Evolutionary conservation across 2,329 filamentous ascomycete genomes (phyloP).

Genomic region (Periconia macrospinosa): DNA sequence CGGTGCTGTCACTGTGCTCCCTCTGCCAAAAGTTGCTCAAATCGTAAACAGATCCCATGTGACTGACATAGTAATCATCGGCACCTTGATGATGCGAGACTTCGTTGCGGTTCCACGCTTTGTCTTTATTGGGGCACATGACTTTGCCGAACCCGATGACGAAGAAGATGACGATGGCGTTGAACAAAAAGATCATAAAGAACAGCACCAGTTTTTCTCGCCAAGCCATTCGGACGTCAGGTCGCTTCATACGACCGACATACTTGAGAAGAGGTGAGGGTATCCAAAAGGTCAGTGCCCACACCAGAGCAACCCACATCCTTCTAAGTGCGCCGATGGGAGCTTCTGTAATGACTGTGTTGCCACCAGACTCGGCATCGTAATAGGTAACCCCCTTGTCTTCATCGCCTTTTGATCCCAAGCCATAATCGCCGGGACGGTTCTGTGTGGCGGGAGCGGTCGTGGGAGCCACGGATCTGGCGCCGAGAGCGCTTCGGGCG

Average conservation of each 20-base stretch:
- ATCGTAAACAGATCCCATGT: conserved; percentile 89
- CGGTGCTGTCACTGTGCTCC: conserved; percentile 76
- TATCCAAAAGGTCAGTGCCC: conserved; percentile 91
- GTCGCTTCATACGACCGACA: conserved; percentile 92
- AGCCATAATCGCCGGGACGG: conserved; percentile 78
- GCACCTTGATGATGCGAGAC: conserved; percentile 70
- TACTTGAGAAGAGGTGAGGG: conserved; percentile 81
- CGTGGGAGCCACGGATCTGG: conserved; percentile 58
- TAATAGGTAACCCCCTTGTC: conserved; percentile 58
- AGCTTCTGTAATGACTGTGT: conserved; percentile 74
- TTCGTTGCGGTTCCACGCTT: conserved; percentile 77
- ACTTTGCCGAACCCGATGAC: conserved; percentile 84
- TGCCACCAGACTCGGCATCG: conserved; percentile 77
- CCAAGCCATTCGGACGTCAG: conserved; percentile 96
- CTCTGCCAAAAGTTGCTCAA: conserved; percentile 83
- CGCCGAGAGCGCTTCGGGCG: conserved; percentile 48
- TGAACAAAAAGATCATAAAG: conserved; percentile 77
- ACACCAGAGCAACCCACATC: conserved; percentile 79
- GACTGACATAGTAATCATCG: conserved; percentile 82
- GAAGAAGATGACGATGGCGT: conserved; percentile 84
- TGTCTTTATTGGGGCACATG: conserved; percentile 88
- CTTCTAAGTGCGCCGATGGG: conserved; percentile 66
- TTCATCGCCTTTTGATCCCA: conserved; percentile 83
- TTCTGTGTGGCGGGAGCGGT: conserved; percentile 59
- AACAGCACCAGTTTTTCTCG: conserved; percentile 89